A percentile compares a stretch with the other conserved stretches of the same genome.
Conservation (phyloP, 208 protist genomes). For the Leishmania braziliensis region DNA sequence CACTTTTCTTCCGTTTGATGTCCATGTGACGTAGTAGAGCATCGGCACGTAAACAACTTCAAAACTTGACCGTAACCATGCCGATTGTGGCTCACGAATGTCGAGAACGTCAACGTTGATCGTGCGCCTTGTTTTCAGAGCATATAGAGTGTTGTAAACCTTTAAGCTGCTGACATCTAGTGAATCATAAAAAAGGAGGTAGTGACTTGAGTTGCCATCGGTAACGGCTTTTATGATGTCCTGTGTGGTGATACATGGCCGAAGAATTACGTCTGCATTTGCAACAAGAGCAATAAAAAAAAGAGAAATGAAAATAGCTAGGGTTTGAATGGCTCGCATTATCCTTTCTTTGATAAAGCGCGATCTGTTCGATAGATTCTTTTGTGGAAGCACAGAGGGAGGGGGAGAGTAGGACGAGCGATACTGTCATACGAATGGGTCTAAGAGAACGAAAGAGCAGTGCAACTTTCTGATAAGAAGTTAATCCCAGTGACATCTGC, state of each 20-base stretch:
- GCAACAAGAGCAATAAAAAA: neutral
- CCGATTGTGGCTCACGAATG: slow-evolving; percentile 16
- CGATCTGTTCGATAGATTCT: neutral
- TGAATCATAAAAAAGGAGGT: slow-evolving; percentile 39
- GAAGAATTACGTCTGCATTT: slow-evolving; percentile 16
- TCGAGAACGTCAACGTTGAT: slow-evolving; percentile 22
- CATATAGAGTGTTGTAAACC: slow-evolving; percentile 27
- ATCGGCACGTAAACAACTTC: slow-evolving; percentile 24
- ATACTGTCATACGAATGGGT: neutral
- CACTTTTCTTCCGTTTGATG: slow-evolving; percentile 5
- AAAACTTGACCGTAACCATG: slow-evolving; percentile 25
- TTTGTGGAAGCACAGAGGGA: neutral
- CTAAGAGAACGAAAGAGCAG: neutral
- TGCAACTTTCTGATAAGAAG: neutral
- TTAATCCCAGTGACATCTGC: neutral
- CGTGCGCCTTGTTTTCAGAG: slow-evolving; percentile 3
- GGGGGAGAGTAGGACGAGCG: neutral
- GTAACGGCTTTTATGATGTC: slow-evolving; percentile 8
- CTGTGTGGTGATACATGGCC: slow-evolving; percentile 11
- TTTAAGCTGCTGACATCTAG: slow-evolving; percentile 35
- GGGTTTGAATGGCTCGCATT: neutral
- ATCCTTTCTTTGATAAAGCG: neutral
- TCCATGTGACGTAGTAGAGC: slow-evolving; percentile 17
- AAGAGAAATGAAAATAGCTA: neutral
- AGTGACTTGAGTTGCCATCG: slow-evolving; percentile 16